Conservation (phyloP, 108 stramenopile genomes). For the Pseudonitzschia delicatissima region DNA sequence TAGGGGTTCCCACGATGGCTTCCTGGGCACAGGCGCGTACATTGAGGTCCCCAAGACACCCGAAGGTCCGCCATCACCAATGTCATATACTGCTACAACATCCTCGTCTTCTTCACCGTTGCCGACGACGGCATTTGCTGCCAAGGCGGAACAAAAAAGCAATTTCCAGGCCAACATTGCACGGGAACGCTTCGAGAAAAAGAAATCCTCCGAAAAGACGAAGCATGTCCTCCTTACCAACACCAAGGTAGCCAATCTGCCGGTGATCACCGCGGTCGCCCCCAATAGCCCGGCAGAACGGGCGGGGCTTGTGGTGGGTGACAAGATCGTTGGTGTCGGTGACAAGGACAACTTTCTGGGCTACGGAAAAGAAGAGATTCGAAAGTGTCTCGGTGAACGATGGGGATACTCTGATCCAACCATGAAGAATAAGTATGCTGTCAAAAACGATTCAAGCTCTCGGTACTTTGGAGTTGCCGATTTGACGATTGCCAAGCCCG, state of each 20-base stretch:
- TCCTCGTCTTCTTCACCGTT: not conserved
- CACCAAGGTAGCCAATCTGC: conserved; percentile 50
- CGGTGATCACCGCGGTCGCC: conserved; percentile 68
- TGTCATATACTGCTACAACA: not conserved
- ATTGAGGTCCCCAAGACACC: conserved; percentile 35
- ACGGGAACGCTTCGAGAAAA: not conserved
- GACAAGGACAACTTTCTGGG: conserved; percentile 52
- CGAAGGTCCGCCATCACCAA: not conserved
- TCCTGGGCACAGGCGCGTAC: conserved; percentile 68
- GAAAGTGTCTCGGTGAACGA: conserved; percentile 22
- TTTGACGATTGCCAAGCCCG: conserved; percentile 76
- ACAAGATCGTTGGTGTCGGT: conserved; percentile 78
- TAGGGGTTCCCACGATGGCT: conserved; percentile 41
- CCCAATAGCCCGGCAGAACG: conserved; percentile 83
- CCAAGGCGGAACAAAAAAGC: not conserved
- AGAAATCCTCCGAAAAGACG: not conserved
- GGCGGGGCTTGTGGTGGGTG: conserved; percentile 76
- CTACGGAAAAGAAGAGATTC: conserved; percentile 35
- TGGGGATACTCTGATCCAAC: conserved; percentile 6
- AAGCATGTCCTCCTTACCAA: conserved; percentile 8
- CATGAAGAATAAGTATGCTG: not conserved
- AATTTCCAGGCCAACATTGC: not conserved
- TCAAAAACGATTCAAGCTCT: not conserved
- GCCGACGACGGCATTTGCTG: not conserved
- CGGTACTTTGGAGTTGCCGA: conserved; percentile 63